A percentile compares a stretch with the other conserved stretches of the same genome.
phyloP scores from a whole-genome alignment of 1,139 yeast genomes.

The Suhomyces maxii region DNA sequence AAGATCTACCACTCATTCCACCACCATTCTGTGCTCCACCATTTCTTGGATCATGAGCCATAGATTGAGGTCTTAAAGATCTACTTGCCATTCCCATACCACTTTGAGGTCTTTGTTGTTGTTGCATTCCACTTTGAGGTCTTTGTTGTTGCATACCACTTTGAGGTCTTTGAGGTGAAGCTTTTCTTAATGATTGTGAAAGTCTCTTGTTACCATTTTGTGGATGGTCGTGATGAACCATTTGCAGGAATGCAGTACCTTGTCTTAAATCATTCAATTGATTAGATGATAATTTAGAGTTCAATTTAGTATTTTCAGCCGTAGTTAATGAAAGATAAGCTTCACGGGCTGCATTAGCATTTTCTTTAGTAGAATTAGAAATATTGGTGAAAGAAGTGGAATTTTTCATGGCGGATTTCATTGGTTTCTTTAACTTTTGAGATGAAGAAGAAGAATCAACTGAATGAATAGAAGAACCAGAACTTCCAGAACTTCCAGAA shows the following conservation, averaged over 20 bases:
- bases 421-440: slow-evolving; percentile 33
- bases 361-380: slow-evolving; percentile 12
- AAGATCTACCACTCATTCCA: slow-evolving; percentile 36
- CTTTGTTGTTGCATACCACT: slow-evolving; percentile 17
- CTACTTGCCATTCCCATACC: slow-evolving; percentile 16
- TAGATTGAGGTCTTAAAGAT: slow-evolving; percentile 39
- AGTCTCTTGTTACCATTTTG: slow-evolving; percentile 23
- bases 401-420: slow-evolving; percentile 67
- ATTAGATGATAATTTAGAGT: slow-evolving; percentile 56
- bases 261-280: slow-evolving; percentile 26
- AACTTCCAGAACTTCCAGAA: slow-evolving; percentile 29
- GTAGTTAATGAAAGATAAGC: slow-evolving; percentile 71
- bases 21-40: slow-evolving; percentile 5
- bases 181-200: slow-evolving; percentile 35
- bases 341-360: slow-evolving; percentile 49
- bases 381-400: slow-evolving; percentile 29
- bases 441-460: slow-evolving; percentile 24
- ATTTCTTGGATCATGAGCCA: slow-evolving; percentile 10
- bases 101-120: slow-evolving; percentile 13
- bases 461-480: slow-evolving; percentile 35
- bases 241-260: background rate
- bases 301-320: slow-evolving; percentile 73
- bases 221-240: slow-evolving; percentile 3
- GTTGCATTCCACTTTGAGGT: slow-evolving; percentile 17
- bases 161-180: slow-evolving; percentile 19